These are phyloP conservation scores for Globisporangium orthogonon DNA, from an alignment of 352 stramenopile genomes.

Conservation along the genomic window DNA sequence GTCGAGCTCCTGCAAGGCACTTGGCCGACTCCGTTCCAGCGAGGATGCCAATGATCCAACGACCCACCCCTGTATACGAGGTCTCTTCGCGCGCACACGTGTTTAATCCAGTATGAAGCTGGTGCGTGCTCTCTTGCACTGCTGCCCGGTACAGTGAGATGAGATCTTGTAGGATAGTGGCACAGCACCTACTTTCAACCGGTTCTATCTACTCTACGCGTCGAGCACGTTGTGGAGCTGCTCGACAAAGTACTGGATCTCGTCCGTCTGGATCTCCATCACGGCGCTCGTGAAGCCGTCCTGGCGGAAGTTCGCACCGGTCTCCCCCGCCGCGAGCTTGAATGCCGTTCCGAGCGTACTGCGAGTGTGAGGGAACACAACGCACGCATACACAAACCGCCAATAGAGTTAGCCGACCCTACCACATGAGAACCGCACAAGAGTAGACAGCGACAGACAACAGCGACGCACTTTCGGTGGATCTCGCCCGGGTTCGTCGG, in stretches of 20 bases:
- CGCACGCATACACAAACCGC: neutral
- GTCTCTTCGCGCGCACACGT: too few relatives aligned
- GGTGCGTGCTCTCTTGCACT: too few relatives aligned
- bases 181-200: too few relatives aligned
- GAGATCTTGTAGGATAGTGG: too few relatives aligned
- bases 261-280: slow-evolving; percentile 92
- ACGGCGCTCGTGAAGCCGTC: slow-evolving; percentile 95
- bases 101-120: too few relatives aligned
- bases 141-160: too few relatives aligned
- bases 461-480: slow-evolving; percentile 66
- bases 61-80: too few relatives aligned
- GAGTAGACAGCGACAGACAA: too few relatives aligned
- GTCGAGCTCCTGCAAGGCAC: too few relatives aligned
- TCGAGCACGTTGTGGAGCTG: slow-evolving; percentile 91
- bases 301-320: slow-evolving; percentile 90
- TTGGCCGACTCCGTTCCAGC: too few relatives aligned
- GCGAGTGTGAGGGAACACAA: neutral
- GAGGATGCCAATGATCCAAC: too few relatives aligned
- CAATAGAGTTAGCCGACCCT: slow-evolving; percentile 8
- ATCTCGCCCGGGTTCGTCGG: slow-evolving; percentile 86
- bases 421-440: slow-evolving; percentile 2
- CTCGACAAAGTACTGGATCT: slow-evolving; percentile 96
- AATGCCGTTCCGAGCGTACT: slow-evolving; percentile 92
- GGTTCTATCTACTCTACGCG: slow-evolving; percentile 28
- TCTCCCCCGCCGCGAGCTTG: slow-evolving; percentile 89